Evolutionary conservation across 1,139 yeast species (phyloP), one percentile per base, ranked within the genome.

Genomic region (Lodderomyces metapsilosis): DNA sequence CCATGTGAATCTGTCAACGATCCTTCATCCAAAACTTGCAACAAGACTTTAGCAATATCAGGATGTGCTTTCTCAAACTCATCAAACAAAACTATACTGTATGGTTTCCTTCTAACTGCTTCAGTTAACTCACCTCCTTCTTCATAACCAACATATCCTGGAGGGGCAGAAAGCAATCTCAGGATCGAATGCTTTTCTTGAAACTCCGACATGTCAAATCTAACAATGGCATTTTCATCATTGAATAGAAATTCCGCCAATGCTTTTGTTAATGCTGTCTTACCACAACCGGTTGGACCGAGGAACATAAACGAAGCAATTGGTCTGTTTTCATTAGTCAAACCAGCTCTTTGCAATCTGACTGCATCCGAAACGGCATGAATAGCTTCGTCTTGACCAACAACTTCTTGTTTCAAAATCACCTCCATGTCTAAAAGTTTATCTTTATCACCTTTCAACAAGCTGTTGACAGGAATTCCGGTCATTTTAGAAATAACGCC

Each of bases 251-350:
- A 92, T 54, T 88, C 89, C 1, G 98, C 96, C 45, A 92, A 75
- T 0, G 94, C 82, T 61, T 92, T 92, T 6, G 98, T 89, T 42
- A 92, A 74, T 60, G 91, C 97, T 0, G 98, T 92, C 63, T 92
- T 92, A 66, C 98, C 98, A 0, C 97, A 91, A 66, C 98, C 98
- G 0, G 98, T 91, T 33, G 98, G 98, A 15, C 98, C 98, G 51
- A 92, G 71, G 62, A 92, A 92, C 84, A 92, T 84, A 61, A 92
- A 92, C 43, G 95, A 86, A 2, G 97, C 98, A 56, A 91, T 91
- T 3, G 98, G 98, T 46, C 97, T 78, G 62, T 86, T 86, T 48
- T 88, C 96, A 59, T 88, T 85, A 4, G 98, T 91, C 44, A 92
- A 76, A 0, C 98, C 98, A 1, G 98, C 98, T 54, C 98, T 78